Evolutionary conservation across 148 eudicot species (phyloP), one percentile per base, ranked within the genome.

Genomic region (Rhododendron ferrugineum): DNA sequence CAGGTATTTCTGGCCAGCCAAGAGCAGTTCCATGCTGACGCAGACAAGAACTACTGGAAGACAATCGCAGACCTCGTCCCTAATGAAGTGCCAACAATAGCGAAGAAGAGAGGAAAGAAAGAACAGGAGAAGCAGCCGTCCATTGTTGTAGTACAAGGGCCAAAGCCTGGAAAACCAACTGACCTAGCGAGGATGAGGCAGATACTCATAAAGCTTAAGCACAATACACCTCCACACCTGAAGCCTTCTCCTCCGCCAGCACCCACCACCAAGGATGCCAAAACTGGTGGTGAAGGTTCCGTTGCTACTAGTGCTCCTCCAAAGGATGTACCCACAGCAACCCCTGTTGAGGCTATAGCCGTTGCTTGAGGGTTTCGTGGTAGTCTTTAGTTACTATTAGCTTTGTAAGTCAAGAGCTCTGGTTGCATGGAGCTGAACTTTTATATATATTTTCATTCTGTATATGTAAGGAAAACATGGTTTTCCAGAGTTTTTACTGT

Each of bases 151-250:
- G 84, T 91, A 32, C 90, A 86, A 79, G 93, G 94, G 30, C 94
- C 94, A 28, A 92, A 92, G 66, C 92, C 92, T 10, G 94, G 92
- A 36, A 92, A 88, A 54, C 94, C 93, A 58, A 91, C 93, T 34
- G 92, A 92, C 47, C 86, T 91, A 52, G 89, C 93, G 1, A 88
- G 93, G 80, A 90, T 91, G 94, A 86, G 91, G 37, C 94, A 91
- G 47, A 42, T 91, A 50, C 89, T 91, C 58, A 75, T 90, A 62
- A 92, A 90, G 87, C 94, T 92, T 80, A 91, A 91, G 87, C 90
- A 91, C 88, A 90, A 88, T 36, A 85, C 92, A 32, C 92, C 94
- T 79, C 79, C 89, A 7, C 93, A 92, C 80, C 89, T 90, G 90
- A 83, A 78, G 78, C 88, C 85, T 60, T 40, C 83, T 18, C 73